Conservation (phyloP, 2,329 filamentous ascomycete genomes). For the Cladosporium sp. region DNA sequence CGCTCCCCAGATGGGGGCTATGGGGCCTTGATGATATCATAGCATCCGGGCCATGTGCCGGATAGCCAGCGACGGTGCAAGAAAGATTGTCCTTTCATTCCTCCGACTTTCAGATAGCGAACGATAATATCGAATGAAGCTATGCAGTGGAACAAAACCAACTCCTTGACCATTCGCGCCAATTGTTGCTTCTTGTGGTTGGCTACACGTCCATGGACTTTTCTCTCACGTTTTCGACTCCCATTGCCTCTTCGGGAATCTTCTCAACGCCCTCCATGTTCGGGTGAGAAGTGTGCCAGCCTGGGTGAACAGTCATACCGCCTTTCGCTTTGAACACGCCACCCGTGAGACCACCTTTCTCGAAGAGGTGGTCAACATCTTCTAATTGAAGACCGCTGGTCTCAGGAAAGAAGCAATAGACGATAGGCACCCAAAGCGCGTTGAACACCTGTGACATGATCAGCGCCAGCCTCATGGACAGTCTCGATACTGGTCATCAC, state of each 20-base stretch:
- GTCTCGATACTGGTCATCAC: not conserved
- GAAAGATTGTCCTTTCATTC: too few relatives aligned
- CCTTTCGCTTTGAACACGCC: constrained; percentile 14
- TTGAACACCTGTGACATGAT: not conserved
- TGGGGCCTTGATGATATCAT: too few relatives aligned
- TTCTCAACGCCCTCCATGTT: constrained; percentile 12
- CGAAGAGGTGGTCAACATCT: constrained; percentile 15
- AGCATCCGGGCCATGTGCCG: too few relatives aligned
- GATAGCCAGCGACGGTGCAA: too few relatives aligned
- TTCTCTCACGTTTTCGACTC: not conserved
- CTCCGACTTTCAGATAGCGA: too few relatives aligned
- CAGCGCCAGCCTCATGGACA: too few relatives aligned
- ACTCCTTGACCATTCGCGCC: too few relatives aligned
- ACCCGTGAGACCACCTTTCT: constrained; percentile 15
- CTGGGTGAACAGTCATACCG: constrained; percentile 13
- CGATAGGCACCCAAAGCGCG: constrained; percentile 9
- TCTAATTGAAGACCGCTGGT: constrained; percentile 13
- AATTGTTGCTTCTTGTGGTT: too few relatives aligned
- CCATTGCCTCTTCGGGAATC: not conserved
- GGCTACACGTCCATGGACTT: too few relatives aligned
- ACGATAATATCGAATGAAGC: too few relatives aligned
- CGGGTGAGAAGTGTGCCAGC: constrained; percentile 10
- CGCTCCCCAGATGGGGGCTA: too few relatives aligned
- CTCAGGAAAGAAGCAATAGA: constrained; percentile 17
- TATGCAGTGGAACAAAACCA: too few relatives aligned